These are phyloP conservation scores for Diversispora eburnea DNA, from an alignment of 192 early-diverging fungal genomes.

Conservation along the genomic window DNA sequence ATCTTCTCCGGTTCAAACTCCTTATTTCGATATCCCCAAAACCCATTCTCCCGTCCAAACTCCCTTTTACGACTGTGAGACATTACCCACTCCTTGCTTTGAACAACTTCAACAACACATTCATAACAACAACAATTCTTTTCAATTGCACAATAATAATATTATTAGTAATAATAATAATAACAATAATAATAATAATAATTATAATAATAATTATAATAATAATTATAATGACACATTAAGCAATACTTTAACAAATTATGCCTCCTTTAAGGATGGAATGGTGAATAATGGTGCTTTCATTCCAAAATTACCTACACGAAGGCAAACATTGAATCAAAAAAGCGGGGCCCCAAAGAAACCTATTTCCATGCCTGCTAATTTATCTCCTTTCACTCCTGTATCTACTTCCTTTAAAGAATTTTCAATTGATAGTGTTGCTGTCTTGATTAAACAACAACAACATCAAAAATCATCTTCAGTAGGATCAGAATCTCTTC, in stretches of 20 bases:
- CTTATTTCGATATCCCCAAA: constrained; percentile 17
- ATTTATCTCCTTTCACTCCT: neutral
- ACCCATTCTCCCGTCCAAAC: neutral
- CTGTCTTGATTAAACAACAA: neutral
- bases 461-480: neutral
- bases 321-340: neutral
- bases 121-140: neutral
- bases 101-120: constrained; percentile 13
- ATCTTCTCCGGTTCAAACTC: constrained; percentile 1
- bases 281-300: neutral
- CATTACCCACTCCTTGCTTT: constrained; percentile 13
- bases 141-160: neutral
- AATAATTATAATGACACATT: neutral
- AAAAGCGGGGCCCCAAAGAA: neutral
- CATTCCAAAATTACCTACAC: neutral
- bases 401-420: neutral
- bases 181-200: neutral
- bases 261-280: neutral
- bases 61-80: constrained; percentile 22
- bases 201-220: neutral
- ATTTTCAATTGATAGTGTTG: neutral
- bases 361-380: neutral
- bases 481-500: neutral
- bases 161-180: neutral
- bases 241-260: neutral